Conservation (phyloP, 768 basidiomycete species). For the Suillus variegatus region DNA sequence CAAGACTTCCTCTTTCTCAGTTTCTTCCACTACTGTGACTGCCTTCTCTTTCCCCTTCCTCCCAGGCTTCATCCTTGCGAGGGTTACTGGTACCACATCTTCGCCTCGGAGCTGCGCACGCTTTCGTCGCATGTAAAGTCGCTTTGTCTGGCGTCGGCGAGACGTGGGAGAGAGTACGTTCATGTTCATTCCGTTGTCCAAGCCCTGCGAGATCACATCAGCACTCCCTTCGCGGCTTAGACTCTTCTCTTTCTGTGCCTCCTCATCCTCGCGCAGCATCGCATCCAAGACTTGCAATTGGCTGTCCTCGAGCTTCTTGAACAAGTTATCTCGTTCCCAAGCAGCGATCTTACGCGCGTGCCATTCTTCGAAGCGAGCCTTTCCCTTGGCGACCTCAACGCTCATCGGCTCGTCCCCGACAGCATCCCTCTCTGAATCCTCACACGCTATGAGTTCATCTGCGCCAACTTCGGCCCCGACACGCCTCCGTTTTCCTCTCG, state of each 20-base stretch:
- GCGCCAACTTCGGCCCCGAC: slow-evolving; percentile 8
- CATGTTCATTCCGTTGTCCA: slow-evolving; percentile 17
- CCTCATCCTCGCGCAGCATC: slow-evolving; percentile 34
- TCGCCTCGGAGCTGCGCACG: slow-evolving; percentile 52
- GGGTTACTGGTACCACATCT: slow-evolving; percentile 1
- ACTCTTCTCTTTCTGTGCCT: slow-evolving; percentile 13
- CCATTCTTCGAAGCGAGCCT: slow-evolving; percentile 6
- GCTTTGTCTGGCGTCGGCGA: slow-evolving; percentile 58
- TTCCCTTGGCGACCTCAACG: slow-evolving; percentile 1
- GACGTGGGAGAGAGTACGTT: slow-evolving; percentile 44
- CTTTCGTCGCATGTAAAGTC: slow-evolving; percentile 73
- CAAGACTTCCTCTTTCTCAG: slow-evolving; percentile 3
- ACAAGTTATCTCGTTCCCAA: slow-evolving; percentile 32
- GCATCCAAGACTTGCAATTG: slow-evolving; percentile 38
- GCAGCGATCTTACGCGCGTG: not conserved
- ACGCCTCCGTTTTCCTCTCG: slow-evolving; percentile 5
- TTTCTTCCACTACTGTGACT: not conserved
- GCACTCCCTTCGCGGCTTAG: slow-evolving; percentile 4
- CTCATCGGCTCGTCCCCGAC: not conserved
- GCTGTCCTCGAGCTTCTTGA: slow-evolving; percentile 27
- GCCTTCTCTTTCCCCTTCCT: slow-evolving; percentile 12
- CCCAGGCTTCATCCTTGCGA: slow-evolving; percentile 42
- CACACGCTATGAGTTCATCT: not conserved
- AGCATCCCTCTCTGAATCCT: not conserved
- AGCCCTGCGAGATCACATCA: not conserved